Base-by-base conservation (phyloP, 1,284 basidiomycete species). In the Puccinia triticina region DNA sequence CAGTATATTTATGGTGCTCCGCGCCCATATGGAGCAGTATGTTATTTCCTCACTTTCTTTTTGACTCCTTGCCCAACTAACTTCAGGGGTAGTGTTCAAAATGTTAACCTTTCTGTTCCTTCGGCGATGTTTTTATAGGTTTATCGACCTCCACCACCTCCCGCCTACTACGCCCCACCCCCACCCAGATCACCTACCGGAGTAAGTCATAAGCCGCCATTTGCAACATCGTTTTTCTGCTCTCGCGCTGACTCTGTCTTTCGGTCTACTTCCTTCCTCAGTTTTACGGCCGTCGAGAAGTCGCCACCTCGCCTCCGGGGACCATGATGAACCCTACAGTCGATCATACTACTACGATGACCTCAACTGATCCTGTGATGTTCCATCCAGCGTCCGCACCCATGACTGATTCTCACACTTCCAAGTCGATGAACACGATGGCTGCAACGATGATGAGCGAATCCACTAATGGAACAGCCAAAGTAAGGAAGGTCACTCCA, bases 251-350 rank as follows among this genome's bases (percentile, higher is more conserved):
- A 50, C 18, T 50, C 18, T 50, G 11, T 50, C 8, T 50, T 50
- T 7, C 18, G 5, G 48, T n/a, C n/a, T n/a, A 18, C 18, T 18
- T 32, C 59, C 14, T 29, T 5, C 12, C 1, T 16, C 10, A 61
- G 59, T 40, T 23, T 66, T 66, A 66, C n/a, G n/a, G n/a, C 34
- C 61, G 61, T n/a, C 61, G 59, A 64, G 32, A 64, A 64, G 59
- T 37, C 32, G 12, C 32, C 12, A 11, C 32, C 12, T 11, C 18
- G 59, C 12, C 59, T 64, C 14, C 29, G 21, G 29, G 59, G 2
- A 10, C 59, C 59, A 29, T 29, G 26, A 59, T 12, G 29, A 21
- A n/a, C n/a, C n/a, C n/a, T n/a, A n/a, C n/a, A n/a, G n/a, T n/a
- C n/a, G n/a, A n/a, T n/a, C n/a, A 5, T 7, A 37, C 59, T 7